Evolutionary conservation across 306 rosid species (phyloP), one percentile per base, ranked within the genome.

Genomic region (Cucurbita ficifolia): DNA sequence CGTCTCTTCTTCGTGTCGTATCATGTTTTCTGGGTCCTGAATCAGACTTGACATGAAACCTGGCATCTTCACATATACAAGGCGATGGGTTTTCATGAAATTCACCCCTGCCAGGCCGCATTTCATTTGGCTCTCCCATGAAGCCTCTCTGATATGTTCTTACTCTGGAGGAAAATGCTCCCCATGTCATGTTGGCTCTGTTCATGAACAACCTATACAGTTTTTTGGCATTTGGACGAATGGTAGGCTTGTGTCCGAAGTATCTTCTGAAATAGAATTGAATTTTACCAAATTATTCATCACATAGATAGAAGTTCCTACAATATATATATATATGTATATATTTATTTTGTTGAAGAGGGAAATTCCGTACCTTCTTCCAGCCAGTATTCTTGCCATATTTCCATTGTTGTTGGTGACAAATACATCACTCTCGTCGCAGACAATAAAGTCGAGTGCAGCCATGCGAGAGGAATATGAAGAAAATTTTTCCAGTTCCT

Each of bases 391-490:
- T 84, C 78, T 89, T 69, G 99, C 99, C 99, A 95, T 95, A 81
- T 95, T 95, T 35, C 99, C 99, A 75, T 95, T 95, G 83, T 95
- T 95, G 83, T 95, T 95, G 69, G 99, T 95, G 65, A 91, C 99
- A 86, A 95, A 95, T 54, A 95, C 96, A 77, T 95, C 97, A 42
- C 99, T 91, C 84, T 87, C 96, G 77, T 91, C 99, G 45, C 99
- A 95, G 55, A 88, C 99, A 63, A 88, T 81, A 79, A 91, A 95
- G 79, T 95, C 99, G 43, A 95, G 96, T 13, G 99, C 99, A 81
- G 99, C 99, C 99, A 95, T 91, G 73, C 99, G 99, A 85, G 99
- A 89, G 80, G 99, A 95, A 88, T 85, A 95, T 22, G 92, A 76
- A 85, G 92, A 81, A 86, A 89, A 95, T 74, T 91, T 84, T 58